Base-by-base conservation (phyloP, 2,329 filamentous ascomycete species). In the Aspergillus novoparasiticus region DNA sequence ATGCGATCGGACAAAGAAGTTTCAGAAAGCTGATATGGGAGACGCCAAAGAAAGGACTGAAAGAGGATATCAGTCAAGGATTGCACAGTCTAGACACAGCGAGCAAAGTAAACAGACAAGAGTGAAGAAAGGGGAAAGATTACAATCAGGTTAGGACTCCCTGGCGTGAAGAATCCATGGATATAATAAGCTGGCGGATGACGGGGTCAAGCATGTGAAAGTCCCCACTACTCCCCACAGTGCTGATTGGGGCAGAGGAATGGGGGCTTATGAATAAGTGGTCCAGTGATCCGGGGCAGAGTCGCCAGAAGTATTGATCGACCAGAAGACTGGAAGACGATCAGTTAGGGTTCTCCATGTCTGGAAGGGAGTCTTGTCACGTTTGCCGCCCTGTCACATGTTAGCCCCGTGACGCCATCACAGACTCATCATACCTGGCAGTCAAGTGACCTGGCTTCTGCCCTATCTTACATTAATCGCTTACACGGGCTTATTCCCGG, bases 121-220 rank as follows among this genome's bases (percentile, higher is more conserved):
- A 36, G 23, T 5, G 32, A 34, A 41, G 39, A 41, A n/a, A 41
- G 39, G 19, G 10, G 6, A 51, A 54, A 28, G 23, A 39, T 36
- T 16, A 6, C 26, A 21, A 9, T 54, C 28, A 14, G 21, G 9
- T 11, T 16, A 4, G 14, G 51, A 36, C 14, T 12, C n/a, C n/a
- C 32, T 32, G 30, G 51, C n/a, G n/a, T 39, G 51, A 36, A 55
- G 30, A 30, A 58, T 28, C 59, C 61, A 65, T 54, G 59, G 64
- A 65, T 63, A 57, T 41, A 41, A 57, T 41, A 41, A 58, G 63
- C 63, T 53, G 59, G 48, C 23, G 26, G 48, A 53, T 16, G 57
- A 57, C 59, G 39, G 34, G 39, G 56, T 51, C 36, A 65, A 60
- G 67, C 71, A 73, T 73, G 71, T 71, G 64, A 72, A 65, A 67